These are phyloP conservation scores for Epichloe brachyelytri DNA, from an alignment of 2,329 filamentous ascomycete species.

Conservation along the genomic window DNA sequence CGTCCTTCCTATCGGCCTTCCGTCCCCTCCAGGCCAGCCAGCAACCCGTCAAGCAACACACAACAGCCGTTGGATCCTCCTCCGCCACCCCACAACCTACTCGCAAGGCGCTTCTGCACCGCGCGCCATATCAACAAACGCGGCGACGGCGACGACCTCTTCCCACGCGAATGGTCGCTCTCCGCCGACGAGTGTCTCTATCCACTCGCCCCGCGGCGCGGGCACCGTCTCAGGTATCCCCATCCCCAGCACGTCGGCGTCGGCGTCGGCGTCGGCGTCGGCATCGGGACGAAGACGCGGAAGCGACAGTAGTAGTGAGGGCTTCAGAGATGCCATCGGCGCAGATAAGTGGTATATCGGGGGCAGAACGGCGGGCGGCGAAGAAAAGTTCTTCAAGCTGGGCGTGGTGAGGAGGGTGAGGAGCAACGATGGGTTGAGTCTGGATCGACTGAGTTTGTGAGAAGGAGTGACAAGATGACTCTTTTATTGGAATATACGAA, in stretches of 20 bases:
- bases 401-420: slow-evolving; percentile 60
- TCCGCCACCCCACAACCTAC: slow-evolving; percentile 14
- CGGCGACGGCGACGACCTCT: slow-evolving; percentile 12
- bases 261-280: slow-evolving; percentile 17
- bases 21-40: slow-evolving; percentile 26
- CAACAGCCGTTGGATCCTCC: slow-evolving; percentile 14
- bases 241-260: slow-evolving; percentile 28
- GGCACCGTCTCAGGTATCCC: slow-evolving; percentile 13
- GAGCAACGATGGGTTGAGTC: slow-evolving; percentile 61
- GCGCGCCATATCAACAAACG: slow-evolving; percentile 13
- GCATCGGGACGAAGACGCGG: slow-evolving; percentile 40
- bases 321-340: slow-evolving; percentile 59
- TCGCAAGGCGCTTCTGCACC: slow-evolving; percentile 11
- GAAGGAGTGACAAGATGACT: background rate
- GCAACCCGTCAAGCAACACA: slow-evolving; percentile 24
- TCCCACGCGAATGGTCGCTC: slow-evolving; percentile 14
- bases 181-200: slow-evolving; percentile 15
- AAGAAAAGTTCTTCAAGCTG: slow-evolving; percentile 71
- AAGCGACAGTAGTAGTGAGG: slow-evolving; percentile 63
- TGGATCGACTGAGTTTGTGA: slow-evolving; percentile 65
- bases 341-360: slow-evolving; percentile 76
- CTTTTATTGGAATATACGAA: background rate
- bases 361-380: slow-evolving; percentile 60
- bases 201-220: slow-evolving; percentile 16
- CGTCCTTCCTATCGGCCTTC: slow-evolving; percentile 43